Evolutionary conservation across 2,329 filamentous ascomycete genomes (phyloP).

Genomic region (Penicillium sp.): DNA sequence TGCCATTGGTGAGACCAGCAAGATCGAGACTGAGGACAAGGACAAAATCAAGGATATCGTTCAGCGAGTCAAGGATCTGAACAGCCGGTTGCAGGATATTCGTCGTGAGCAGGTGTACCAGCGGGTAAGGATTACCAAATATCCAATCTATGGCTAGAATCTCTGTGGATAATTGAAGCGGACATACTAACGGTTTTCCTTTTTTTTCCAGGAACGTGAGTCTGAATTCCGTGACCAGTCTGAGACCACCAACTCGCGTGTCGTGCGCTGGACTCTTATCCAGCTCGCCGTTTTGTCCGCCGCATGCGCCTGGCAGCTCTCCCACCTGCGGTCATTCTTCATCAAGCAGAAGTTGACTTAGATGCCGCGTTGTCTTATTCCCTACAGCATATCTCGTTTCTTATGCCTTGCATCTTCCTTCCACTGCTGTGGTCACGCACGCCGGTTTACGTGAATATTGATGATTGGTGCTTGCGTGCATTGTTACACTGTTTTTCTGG

Average conservation of each 20-base stretch:
- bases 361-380: slow-evolving; percentile 15
- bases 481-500: slow-evolving; percentile 1
- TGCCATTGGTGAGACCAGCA: slow-evolving; percentile 88
- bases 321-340: slow-evolving; percentile 93
- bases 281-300: slow-evolving; percentile 79
- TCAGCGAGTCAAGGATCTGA: slow-evolving; percentile 83
- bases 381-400: slow-evolving; percentile 5
- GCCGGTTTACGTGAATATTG: slow-evolving; percentile 15
- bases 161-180: not conserved
- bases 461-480: slow-evolving; percentile 9
- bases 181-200: not conserved
- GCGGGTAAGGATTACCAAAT: slow-evolving; percentile 56
- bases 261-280: slow-evolving; percentile 90
- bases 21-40: slow-evolving; percentile 93
- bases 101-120: slow-evolving; percentile 95
- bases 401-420: slow-evolving; percentile 22
- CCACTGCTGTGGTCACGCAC: slow-evolving; percentile 9
- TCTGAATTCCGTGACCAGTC: slow-evolving; percentile 98
- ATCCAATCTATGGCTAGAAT: not conserved
- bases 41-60: slow-evolving; percentile 87
- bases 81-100: slow-evolving; percentile 81
- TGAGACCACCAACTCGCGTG: slow-evolving; percentile 84
- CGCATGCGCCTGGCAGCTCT: slow-evolving; percentile 96
- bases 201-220: slow-evolving; percentile 74
- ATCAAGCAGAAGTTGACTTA: slow-evolving; percentile 99